phyloP scores from a whole-genome alignment of 1,284 basidiomycete genomes.

The Cutaneotrichosporon sp. region DNA sequence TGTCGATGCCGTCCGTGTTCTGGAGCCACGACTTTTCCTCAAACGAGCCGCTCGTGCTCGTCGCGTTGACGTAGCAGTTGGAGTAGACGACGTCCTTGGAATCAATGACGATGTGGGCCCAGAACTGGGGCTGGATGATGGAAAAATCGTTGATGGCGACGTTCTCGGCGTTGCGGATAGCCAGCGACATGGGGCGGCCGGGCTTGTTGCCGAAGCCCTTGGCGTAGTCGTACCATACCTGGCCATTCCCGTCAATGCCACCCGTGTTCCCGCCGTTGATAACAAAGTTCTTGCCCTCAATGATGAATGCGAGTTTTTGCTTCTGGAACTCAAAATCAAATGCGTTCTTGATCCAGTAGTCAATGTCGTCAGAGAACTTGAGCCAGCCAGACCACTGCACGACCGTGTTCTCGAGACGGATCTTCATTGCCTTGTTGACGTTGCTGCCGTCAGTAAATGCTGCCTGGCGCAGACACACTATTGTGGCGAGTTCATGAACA shows the following conservation, averaged over 20 bases:
- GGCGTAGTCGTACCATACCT: constrained; percentile 55
- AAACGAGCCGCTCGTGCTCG: constrained; percentile 46
- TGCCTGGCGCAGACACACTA: constrained; percentile 22
- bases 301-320: constrained; percentile 63
- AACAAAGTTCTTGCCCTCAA: constrained; percentile 58
- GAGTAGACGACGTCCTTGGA: constrained; percentile 50
- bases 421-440: constrained; percentile 11
- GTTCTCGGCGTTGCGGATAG: constrained; percentile 53
- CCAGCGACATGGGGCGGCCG: constrained; percentile 57
- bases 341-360: constrained; percentile 58
- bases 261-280: constrained; percentile 59
- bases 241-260: constrained; percentile 62
- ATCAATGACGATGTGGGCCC: constrained; percentile 59
- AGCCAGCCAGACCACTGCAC: constrained; percentile 58
- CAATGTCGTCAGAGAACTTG: constrained; percentile 56
- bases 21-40: constrained; percentile 51
- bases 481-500: constrained; percentile 30
- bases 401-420: constrained; percentile 51
- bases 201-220: constrained; percentile 45
- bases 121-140: constrained; percentile 60
- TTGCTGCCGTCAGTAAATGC: constrained; percentile 42
- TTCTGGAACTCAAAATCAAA: constrained; percentile 55
- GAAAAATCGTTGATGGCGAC: constrained; percentile 55
- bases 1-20: constrained; percentile 54
- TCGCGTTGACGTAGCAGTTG: constrained; percentile 58